Evolutionary conservation across 768 basidiomycete genomes (phyloP), one percentile per base, ranked within the genome.

Genomic region (Hypholoma fasciculare): DNA sequence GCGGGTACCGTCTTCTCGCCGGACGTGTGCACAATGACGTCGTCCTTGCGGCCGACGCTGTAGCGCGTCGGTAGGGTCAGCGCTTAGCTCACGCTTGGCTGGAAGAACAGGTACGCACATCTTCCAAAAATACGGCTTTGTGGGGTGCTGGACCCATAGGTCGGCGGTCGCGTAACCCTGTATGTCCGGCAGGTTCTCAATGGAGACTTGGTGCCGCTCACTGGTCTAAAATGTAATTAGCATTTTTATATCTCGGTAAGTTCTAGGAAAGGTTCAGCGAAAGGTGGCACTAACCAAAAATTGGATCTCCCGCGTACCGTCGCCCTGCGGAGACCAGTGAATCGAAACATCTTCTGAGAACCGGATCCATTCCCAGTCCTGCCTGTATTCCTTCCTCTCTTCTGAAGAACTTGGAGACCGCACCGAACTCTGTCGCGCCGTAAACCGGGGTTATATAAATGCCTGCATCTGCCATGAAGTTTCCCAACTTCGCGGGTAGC

Each of bases 91-190:
- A 69, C 65, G 6, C 69, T 57, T 4, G 16, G 39, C 26, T 12
- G 11, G 37, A 44, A 30, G 42, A 3, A 27, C 40, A 19, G 5
- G 43, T 20, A 63, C 71, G n/a, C 49, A 80, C 78, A 80, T 67
- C 63, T 72, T 80, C 70, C 76, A 83, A 4, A 79, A 61, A 19
- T 73, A 67, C 3, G 70, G 58, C n/a, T 78, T 75, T n/a, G 74
- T 76, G 0, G 81, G 78, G 58, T 83, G 82, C 30, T 67, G 71
- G 38, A 73, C 59, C 60, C 76, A 79, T 6, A 80, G 63, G 65
- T 82, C 82, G 4, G 72, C 74, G 8, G 74, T 79, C 1, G 74
- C 74, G 56, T 80, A 81, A 12, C 80, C 80, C 30, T 59, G 61
- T 4, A 69, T 65, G 56, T 73, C 71, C 9, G 57, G 38, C 9